Conservation (phyloP, 1,284 basidiomycete genomes). For the Puccinia triticina region DNA sequence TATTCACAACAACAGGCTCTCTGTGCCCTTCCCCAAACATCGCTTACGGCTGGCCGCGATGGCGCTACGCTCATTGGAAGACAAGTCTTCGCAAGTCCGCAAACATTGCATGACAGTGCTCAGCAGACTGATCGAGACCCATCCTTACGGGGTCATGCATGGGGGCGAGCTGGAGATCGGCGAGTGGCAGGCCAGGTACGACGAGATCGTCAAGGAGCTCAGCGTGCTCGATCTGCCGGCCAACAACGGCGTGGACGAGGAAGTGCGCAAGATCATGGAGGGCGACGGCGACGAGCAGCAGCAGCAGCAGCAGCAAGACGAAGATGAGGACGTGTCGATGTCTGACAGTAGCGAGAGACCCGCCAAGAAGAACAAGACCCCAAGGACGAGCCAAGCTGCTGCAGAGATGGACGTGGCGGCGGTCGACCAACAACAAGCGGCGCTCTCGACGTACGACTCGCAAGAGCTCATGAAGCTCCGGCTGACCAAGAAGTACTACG, state of each 20-base stretch:
- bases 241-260: conserved; percentile 58
- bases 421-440: conserved; percentile 50
- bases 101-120: conserved; percentile 81
- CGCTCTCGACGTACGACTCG: conserved; percentile 53
- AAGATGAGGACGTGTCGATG: not conserved
- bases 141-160: conserved; percentile 83
- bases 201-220: conserved; percentile 65
- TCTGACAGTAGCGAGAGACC: not conserved
- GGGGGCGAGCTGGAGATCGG: conserved; percentile 76
- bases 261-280: conserved; percentile 61
- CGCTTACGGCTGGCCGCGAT: conserved; percentile 74
- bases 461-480: conserved; percentile 70
- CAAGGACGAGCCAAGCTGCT: conserved; percentile 31
- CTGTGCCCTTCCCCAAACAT: conserved; percentile 83
- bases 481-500: conserved; percentile 81
- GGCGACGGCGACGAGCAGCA: conserved; percentile 60
- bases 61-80: conserved; percentile 79
- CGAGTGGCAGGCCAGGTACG: conserved; percentile 76
- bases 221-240: conserved; percentile 61
- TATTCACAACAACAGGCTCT: too few species aligned
- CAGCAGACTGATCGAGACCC: conserved; percentile 77
- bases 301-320: conserved; percentile 49
- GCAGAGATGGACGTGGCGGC: conserved; percentile 44
- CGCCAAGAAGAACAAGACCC: conserved; percentile 13
- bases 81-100: conserved; percentile 85